Conservation (phyloP, 306 rosid species). For the Medicago ruthenica region DNA sequence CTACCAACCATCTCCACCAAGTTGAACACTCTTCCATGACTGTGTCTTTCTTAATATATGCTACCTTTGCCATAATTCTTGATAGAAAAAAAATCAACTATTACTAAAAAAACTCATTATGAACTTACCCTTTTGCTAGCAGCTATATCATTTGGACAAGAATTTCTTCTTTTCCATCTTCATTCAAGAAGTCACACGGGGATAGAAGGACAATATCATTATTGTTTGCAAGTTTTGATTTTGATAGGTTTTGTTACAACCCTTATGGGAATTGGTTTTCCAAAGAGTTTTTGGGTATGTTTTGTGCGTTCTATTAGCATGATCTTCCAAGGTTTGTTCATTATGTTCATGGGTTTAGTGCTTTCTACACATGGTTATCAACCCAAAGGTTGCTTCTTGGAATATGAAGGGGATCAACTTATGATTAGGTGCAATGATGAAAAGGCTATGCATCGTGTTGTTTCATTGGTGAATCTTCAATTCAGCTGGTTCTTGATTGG, state of each 20-base stretch:
- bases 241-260: conserved; percentile 52
- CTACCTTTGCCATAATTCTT: conserved; percentile 52
- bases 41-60: conserved; percentile 60
- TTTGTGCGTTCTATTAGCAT: conserved; percentile 68
- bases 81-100: conserved; percentile 43
- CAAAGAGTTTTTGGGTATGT: conserved; percentile 64
- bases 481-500: conserved; percentile 73
- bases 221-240: conserved; percentile 62
- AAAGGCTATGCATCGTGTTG: conserved; percentile 63
- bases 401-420: conserved; percentile 51
- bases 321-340: conserved; percentile 74
- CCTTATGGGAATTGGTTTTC: conserved; percentile 63
- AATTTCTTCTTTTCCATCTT: conserved; percentile 70
- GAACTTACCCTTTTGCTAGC: conserved; percentile 62
- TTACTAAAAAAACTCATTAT: conserved; percentile 18
- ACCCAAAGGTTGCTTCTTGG: conserved; percentile 67
- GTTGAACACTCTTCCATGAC: conserved; percentile 80
- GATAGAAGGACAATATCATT: conserved; percentile 82
- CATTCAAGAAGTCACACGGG: conserved; percentile 80
- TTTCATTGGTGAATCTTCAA: conserved; percentile 63
- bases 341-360: conserved; percentile 69
- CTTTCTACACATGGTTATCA: conserved; percentile 65
- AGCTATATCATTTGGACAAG: conserved; percentile 65
- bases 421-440: conserved; percentile 60
- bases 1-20: conserved; percentile 78